Evolutionary conservation across 2,329 filamentous ascomycete genomes (phyloP).

Genomic region (Stylonectria norvegica): DNA sequence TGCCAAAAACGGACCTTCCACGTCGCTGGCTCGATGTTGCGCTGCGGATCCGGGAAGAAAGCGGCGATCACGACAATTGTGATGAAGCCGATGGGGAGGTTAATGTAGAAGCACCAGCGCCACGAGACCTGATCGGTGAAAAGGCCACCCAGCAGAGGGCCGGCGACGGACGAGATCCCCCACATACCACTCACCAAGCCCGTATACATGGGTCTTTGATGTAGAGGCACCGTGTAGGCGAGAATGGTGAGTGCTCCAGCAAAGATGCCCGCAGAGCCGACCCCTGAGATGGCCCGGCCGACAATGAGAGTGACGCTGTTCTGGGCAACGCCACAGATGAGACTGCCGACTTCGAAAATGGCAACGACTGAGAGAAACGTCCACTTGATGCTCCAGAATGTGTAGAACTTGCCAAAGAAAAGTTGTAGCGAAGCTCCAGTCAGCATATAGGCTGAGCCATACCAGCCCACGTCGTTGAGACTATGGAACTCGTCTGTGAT

Average conservation of each 20-base stretch:
- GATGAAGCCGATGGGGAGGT: conserved; percentile 36
- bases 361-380: conserved; percentile 37
- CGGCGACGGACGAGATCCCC: conserved; percentile 41
- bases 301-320: conserved; percentile 33
- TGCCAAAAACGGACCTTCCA: conserved; percentile 25
- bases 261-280: conserved; percentile 45
- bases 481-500: conserved; percentile 43
- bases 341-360: conserved; percentile 43
- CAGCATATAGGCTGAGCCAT: conserved; percentile 43
- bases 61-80: conserved; percentile 31
- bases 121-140: conserved; percentile 36
- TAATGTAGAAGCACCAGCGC: conserved; percentile 43
- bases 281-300: conserved; percentile 34
- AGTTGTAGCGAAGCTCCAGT: conserved; percentile 40
- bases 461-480: conserved; percentile 49
- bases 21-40: conserved; percentile 22
- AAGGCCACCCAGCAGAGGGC: conserved; percentile 33
- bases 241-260: conserved; percentile 44
- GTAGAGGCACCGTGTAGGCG: conserved; percentile 34
- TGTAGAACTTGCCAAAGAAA: conserved; percentile 42
- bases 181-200: conserved; percentile 41
- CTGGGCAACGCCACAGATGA: conserved; percentile 37
- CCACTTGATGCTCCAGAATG: conserved; percentile 42
- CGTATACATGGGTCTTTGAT: conserved; percentile 33
- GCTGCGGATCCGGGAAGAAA: conserved; percentile 25